Evolutionary conservation across 495 filamentous ascomycete genomes (phyloP).

Genomic region (Podospora tetraspora): DNA sequence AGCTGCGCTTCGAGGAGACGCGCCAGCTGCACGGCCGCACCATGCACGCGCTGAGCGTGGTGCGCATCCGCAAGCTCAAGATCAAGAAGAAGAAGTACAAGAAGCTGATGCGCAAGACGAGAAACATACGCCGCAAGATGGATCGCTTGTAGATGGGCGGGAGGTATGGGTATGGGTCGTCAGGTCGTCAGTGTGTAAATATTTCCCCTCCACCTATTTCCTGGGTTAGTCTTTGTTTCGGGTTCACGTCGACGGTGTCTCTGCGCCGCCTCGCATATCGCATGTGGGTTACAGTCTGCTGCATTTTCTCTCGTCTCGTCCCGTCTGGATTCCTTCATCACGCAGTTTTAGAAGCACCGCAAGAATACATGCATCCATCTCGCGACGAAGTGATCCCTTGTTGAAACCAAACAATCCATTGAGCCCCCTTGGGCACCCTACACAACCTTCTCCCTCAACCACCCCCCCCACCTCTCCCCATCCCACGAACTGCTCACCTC

Average conservation of each 20-base stretch:
- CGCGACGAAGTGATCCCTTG: background rate
- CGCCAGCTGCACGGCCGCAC: constrained; percentile 35
- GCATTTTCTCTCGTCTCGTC: background rate
- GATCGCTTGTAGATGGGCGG: constrained; percentile 49
- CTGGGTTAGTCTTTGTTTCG: background rate
- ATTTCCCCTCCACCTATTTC: constrained; percentile 12
- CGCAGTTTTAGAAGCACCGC: background rate
- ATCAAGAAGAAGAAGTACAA: constrained; percentile 99
- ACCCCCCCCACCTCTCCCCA: constrained; percentile 75
- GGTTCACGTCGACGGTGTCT: background rate
- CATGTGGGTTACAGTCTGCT: background rate
- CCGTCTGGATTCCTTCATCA: background rate
- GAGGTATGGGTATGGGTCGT: background rate
- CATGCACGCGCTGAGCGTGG: constrained; percentile 73
- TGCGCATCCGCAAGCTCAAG: constrained; percentile 80
- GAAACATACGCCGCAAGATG: constrained; percentile 81
- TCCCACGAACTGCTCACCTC: constrained; percentile 74
- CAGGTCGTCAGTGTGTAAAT: constrained; percentile 22
- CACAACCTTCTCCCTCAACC: constrained; percentile 70
- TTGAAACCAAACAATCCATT: constrained; percentile 37
- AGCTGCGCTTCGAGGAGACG: constrained; percentile 45
- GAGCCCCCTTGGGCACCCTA: constrained; percentile 56
- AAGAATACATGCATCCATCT: background rate
- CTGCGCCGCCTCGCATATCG: background rate
- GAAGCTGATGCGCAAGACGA: constrained; percentile 92